phyloP scores from a whole-genome alignment of 345 rosid species.

The Eutrema japonicum region DNA sequence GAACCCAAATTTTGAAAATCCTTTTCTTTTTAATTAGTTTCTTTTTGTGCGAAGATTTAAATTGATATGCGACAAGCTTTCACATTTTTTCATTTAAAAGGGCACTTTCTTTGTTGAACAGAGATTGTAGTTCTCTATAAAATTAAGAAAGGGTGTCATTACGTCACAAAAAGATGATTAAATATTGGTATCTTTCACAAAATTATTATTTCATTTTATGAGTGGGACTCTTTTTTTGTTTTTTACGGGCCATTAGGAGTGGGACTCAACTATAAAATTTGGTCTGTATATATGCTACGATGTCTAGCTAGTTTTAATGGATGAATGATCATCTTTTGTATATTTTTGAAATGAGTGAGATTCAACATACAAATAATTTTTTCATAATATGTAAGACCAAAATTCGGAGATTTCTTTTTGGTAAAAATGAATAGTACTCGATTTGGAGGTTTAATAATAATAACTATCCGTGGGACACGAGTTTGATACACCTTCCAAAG shows the following conservation, averaged over 20 bases:
- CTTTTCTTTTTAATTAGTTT: neutral
- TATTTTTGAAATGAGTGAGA: neutral
- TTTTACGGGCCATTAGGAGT: neutral
- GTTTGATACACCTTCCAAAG: constrained; percentile 6
- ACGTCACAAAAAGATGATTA: constrained; percentile 11
- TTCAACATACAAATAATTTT: neutral
- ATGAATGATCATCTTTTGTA: neutral
- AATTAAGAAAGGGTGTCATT: constrained; percentile 16
- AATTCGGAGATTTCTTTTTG: constrained; percentile 16
- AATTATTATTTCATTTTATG: neutral
- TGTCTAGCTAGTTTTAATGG: neutral
- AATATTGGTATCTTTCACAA: constrained; percentile 19
- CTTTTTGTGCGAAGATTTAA: constrained; percentile 19
- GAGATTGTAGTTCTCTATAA: constrained; percentile 31
- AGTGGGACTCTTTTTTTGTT: neutral
- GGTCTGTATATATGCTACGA: neutral
- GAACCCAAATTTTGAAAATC: constrained; percentile 31
- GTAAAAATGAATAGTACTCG: constrained; percentile 8
- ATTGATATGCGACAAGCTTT: constrained; percentile 32
- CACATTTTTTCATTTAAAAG: constrained; percentile 43
- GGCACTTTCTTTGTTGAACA: constrained; percentile 44
- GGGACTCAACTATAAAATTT: neutral
- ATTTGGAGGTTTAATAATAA: constrained; percentile 3
- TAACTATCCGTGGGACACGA: neutral
- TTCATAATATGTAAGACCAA: neutral